Conservation (phyloP, 495 filamentous ascomycete species). For the Penicillium macrosclerotiorum region DNA sequence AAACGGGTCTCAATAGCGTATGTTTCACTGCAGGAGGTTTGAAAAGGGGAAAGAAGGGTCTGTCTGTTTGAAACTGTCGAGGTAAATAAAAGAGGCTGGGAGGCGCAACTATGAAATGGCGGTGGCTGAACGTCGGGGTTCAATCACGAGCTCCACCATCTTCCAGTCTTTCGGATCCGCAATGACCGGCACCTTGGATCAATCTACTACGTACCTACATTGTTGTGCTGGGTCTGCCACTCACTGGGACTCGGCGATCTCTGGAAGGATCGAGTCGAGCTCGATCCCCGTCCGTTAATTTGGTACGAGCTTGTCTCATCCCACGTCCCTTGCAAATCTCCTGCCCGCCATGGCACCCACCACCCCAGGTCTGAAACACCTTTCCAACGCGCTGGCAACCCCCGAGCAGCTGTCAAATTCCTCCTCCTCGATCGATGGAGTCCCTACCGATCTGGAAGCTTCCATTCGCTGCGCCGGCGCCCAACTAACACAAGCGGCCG, state of each 20-base stretch:
- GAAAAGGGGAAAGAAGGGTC: neutral
- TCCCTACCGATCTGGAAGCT: constrained; percentile 76
- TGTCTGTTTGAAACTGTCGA: constrained; percentile 8
- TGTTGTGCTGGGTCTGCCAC: too few species aligned
- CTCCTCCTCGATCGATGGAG: constrained; percentile 62
- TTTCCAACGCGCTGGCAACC: constrained; percentile 87
- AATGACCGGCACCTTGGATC: neutral
- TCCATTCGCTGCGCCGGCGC: constrained; percentile 55
- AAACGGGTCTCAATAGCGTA: neutral
- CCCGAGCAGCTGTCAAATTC: constrained; percentile 73
- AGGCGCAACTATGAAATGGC: constrained; percentile 19
- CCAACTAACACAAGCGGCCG: constrained; percentile 83
- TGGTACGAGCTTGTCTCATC: constrained; percentile 10
- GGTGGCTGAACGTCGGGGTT: constrained; percentile 22
- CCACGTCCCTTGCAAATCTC: constrained; percentile 12
- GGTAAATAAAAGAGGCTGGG: constrained; percentile 29
- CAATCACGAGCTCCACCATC: constrained; percentile 13
- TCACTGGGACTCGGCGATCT: too few species aligned
- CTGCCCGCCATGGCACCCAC: constrained; percentile 24
- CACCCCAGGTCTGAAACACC: constrained; percentile 44
- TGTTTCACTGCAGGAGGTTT: constrained; percentile 1
- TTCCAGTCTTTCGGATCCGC: neutral
- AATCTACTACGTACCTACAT: neutral
- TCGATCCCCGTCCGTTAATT: too few species aligned
- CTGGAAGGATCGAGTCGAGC: too few species aligned